Conservation (phyloP, 805 yeast species). For the Candida hungchunana region DNA sequence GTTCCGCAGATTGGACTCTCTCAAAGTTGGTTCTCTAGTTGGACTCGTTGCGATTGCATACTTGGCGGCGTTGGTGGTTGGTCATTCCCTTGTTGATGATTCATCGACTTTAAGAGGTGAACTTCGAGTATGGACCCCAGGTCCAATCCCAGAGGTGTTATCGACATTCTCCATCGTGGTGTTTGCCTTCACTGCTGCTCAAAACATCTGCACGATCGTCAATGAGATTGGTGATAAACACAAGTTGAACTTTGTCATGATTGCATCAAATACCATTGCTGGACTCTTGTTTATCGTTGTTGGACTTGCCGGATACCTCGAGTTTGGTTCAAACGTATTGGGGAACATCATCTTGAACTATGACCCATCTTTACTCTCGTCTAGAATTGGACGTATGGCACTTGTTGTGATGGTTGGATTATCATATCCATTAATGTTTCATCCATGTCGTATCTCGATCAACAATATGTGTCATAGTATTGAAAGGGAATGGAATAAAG, state of each 20-base stretch:
- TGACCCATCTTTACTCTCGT: constrained; percentile 44
- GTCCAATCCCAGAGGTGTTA: constrained; percentile 41
- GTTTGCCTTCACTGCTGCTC: constrained; percentile 80
- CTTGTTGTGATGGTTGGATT: constrained; percentile 70
- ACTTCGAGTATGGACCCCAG: constrained; percentile 38
- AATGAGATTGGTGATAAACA: constrained; percentile 60
- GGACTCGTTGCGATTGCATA: constrained; percentile 66
- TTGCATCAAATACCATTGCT: constrained; percentile 48
- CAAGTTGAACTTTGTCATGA: constrained; percentile 46
- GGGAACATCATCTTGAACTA: constrained; percentile 74
- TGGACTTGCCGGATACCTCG: constrained; percentile 66
- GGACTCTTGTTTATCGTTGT: constrained; percentile 55
- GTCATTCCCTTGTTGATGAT: constrained; percentile 45
- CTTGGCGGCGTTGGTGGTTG: constrained; percentile 50
- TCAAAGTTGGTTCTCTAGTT: constrained; percentile 66
- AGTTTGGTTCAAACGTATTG: constrained; percentile 60
- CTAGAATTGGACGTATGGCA: constrained; percentile 53
- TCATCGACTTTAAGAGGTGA: constrained; percentile 40
- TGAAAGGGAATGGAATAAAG: constrained; percentile 15
- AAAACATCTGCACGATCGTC: constrained; percentile 72
- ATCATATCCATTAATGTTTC: constrained; percentile 75
- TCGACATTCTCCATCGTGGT: constrained; percentile 71
- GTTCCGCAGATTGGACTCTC: constrained; percentile 58
- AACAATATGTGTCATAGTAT: constrained; percentile 60
- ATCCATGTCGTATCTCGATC: constrained; percentile 71